Conservation (phyloP, 2,329 filamentous ascomycete species). For the Leptographium radiaticola region DNA sequence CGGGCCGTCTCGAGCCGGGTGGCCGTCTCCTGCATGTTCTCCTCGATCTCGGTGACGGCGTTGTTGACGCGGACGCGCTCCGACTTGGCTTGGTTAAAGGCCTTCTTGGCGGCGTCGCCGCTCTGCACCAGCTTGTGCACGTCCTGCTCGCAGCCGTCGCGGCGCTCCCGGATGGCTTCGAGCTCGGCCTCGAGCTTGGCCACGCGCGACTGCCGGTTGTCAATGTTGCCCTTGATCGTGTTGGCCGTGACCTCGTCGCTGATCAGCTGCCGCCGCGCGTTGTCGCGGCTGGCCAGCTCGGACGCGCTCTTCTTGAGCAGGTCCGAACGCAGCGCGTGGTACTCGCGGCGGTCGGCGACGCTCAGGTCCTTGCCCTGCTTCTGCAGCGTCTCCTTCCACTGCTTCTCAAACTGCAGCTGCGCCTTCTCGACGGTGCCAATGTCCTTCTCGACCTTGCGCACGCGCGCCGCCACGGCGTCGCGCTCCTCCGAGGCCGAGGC, state of each 20-base stretch:
- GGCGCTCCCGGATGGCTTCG: constrained; percentile 54
- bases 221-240: constrained; percentile 78
- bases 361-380: constrained; percentile 79
- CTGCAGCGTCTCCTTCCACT: constrained; percentile 74
- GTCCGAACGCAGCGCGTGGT: constrained; percentile 71
- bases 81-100: constrained; percentile 73
- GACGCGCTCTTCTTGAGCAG: constrained; percentile 71
- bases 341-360: constrained; percentile 77
- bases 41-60: constrained; percentile 76
- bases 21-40: constrained; percentile 73
- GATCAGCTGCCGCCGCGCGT: constrained; percentile 76
- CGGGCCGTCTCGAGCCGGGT: constrained; percentile 75
- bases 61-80: constrained; percentile 72
- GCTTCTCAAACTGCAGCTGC: constrained; percentile 73
- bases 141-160: constrained; percentile 44
- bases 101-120: constrained; percentile 81
- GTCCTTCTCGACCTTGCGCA: constrained; percentile 67
- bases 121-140: constrained; percentile 60
- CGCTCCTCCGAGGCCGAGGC: constrained; percentile 63
- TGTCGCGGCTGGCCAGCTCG: constrained; percentile 73
- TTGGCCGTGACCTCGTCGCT: constrained; percentile 85
- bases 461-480: constrained; percentile 53
- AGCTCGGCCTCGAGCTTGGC: constrained; percentile 64
- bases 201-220: constrained; percentile 59
- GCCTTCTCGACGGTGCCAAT: constrained; percentile 79